Base-by-base conservation (phyloP, 1,139 yeast species). In the Dujonia santamariae region DNA sequence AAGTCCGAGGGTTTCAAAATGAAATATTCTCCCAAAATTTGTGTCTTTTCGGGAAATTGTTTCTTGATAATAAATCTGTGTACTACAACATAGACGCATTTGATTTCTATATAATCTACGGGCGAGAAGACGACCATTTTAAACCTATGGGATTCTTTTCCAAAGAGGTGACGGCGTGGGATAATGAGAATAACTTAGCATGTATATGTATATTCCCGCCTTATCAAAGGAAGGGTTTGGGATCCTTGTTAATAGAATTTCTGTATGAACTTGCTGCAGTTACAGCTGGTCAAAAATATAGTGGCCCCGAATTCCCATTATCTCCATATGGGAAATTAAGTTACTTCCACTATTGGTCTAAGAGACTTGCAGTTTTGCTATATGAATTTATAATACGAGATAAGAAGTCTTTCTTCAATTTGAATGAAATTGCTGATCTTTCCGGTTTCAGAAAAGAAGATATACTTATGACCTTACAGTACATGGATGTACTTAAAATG, bases 191-290 rank as follows among this genome's bases (percentile, higher is more conserved):
- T 51, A 92, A 92, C 53, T 63, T 92, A 32, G 96, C 97, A 1
- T 92, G 97, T 53, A 85, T 92, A 17, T 72, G 95, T 46, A 78
- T 87, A 3, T 85, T 92, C 43, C 98, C 98, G 0, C 97, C 96
- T 1, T 92, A 79, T 53, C 98, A 92, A 53, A 67, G 87, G 37
- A 72, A 75, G 26, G 82, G 79, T 16, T 58, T 90, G 24, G 98
- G 98, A 0, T 77, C 86, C 4, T 63, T 86, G 12, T 54, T 92
- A 30, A 86, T 92, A 20, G 90, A 86, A 39, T 85, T 87, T 46
- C 87, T 94, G 36, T 92, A 90, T 51, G 78, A 73, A 19, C 54
- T 87, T 15, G 85, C 96, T 0, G 62, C 66, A 32, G 43, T 47
- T 7, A 62, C 72, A 47, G 53, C 85, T 60, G 59, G 78, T 54